These are phyloP conservation scores for Termitomyces sp. DNA, from an alignment of 768 basidiomycete genomes.

Conservation along the genomic window DNA sequence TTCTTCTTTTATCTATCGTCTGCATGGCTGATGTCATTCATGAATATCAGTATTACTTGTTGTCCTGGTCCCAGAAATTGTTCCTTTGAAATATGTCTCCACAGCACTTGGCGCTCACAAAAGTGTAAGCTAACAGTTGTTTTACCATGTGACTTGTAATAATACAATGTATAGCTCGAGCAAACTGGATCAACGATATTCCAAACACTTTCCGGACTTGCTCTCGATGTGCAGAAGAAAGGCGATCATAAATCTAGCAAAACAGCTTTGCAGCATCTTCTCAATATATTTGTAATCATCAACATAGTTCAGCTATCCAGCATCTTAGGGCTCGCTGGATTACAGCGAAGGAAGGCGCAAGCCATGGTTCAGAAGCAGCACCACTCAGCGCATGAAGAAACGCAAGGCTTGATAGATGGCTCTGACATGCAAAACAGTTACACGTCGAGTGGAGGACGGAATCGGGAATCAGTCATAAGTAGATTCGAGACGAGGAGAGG, in stretches of 20 bases:
- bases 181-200: conserved; percentile 71
- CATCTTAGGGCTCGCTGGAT: conserved; percentile 44
- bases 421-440: conserved; percentile 16
- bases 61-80: conserved; percentile 69
- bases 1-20: neutral
- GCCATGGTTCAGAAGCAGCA: conserved; percentile 13
- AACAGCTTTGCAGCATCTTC: conserved; percentile 46
- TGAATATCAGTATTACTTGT: conserved; percentile 60
- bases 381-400: neutral
- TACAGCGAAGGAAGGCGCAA: conserved; percentile 41
- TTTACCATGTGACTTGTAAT: neutral
- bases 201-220: conserved; percentile 69
- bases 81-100: conserved; percentile 68
- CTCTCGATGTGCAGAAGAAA: conserved; percentile 47
- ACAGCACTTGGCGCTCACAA: conserved; percentile 80
- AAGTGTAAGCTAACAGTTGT: conserved; percentile 44
- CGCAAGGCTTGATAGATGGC: conserved; percentile 8
- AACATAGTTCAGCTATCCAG: conserved; percentile 54
- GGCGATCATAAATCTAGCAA: conserved; percentile 20
- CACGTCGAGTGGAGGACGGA: conserved; percentile 18
- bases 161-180: conserved; percentile 51
- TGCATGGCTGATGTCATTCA: neutral
- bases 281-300: conserved; percentile 52
- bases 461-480: conserved; percentile 18
- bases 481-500: conserved; percentile 44